These are phyloP conservation scores for Asterochloris erici DNA, from an alignment of 139 green algal genomes.

Conservation along the genomic window DNA sequence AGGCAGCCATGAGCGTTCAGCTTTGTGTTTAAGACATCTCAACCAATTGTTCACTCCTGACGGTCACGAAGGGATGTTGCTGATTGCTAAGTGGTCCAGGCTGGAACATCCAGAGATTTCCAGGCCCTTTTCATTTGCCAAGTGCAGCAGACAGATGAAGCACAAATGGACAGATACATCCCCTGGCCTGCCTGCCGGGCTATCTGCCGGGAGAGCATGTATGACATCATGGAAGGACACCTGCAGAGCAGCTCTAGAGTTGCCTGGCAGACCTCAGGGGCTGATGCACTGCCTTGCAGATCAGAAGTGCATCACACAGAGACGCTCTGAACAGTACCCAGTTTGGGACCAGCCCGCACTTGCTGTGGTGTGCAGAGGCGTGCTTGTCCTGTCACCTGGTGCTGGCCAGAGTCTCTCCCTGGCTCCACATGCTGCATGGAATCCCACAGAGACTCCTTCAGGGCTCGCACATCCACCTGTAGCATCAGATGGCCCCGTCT, in stretches of 20 bases:
- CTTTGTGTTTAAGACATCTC: too few relatives aligned
- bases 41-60: too few relatives aligned
- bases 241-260: neutral
- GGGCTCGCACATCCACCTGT: conserved; percentile 74
- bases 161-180: conserved; percentile 90
- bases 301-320: neutral
- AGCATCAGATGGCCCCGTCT: conserved; percentile 1
- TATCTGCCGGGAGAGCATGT: conserved; percentile 40
- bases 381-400: neutral
- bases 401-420: neutral
- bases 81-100: conserved; percentile 4
- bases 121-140: conserved; percentile 93
- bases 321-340: neutral
- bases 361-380: neutral
- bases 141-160: conserved; percentile 98
- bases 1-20: too few relatives aligned
- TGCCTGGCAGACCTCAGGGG: neutral
- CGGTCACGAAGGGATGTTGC: neutral
- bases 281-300: neutral
- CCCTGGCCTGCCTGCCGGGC: conserved; percentile 39
- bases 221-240: conserved; percentile 56
- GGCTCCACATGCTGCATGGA: conserved; percentile 36
- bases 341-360: neutral
- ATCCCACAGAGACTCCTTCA: conserved; percentile 82
- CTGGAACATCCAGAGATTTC: conserved; percentile 10